Base-by-base conservation (phyloP, 768 basidiomycete genomes). In the Rhodocollybia butyracea region DNA sequence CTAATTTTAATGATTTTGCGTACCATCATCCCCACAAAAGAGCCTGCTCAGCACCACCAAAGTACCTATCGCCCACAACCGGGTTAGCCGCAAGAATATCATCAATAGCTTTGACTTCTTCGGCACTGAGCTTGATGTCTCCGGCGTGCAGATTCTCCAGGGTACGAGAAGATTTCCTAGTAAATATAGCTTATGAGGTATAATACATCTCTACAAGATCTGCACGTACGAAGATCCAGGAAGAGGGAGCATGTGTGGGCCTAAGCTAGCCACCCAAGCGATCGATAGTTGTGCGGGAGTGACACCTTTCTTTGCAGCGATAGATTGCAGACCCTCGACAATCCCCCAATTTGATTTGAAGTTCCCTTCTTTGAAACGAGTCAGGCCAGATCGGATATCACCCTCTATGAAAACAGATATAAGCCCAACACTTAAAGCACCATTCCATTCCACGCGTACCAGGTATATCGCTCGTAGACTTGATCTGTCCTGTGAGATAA, bases 311-410 rank as follows among this genome's bases (percentile, higher is more conserved):
- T 67, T 70, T 54, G 71, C 55, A 0, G 79, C 79, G 11, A 83
- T 60, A 21, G 59, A 64, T n/a, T 70, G 57, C 41, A 83, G 58
- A 2, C 63, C 65, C 8, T 80, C 74, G 2, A 79, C 78, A 6
- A 81, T 64, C 34, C 70, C 67, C 29, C 77, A 60, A 60, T 82
- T 82, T 56, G 75, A 66, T 42, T 70, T 64, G 45, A 81, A 60
- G 47, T 68, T 74, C 61, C 81, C 80, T 21, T 71, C 72, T 57
- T 78, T 70, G 71, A 80, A 78, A 11, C 79, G 70, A 22, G 76
- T 75, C 22, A 72, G 31, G 2, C 53, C 30, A 27, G 60, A 60
- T n/a, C 79, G 73, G 26, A 71, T 56, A 57, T 79, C 77, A 38
- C 74, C 75, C 58, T 73, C 78, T 64, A 62, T 31, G 41, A 39